Base-by-base conservation (phyloP, 768 basidiomycete genomes). In the Mycena metata region DNA sequence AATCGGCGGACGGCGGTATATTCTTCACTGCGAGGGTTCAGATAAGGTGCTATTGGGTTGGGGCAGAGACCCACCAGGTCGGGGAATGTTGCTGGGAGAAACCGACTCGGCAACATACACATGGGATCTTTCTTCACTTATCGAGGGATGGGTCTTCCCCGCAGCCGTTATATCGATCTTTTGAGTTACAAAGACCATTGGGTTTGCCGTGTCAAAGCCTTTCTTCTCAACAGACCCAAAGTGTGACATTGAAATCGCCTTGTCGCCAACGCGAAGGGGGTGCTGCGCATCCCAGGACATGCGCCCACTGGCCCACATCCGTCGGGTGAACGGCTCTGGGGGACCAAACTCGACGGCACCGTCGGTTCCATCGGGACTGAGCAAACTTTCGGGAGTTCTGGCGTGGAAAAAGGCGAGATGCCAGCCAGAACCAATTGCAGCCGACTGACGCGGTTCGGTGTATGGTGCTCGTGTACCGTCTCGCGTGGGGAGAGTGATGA, bases 251-350 rank as follows among this genome's bases (percentile, higher is more conserved):
- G 89, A 87, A 3, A 55, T 81, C 0, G 88, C 89, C 51, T 74
- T 82, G 51, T 84, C 80, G 13, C 91, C 92, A 36, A 90, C 81
- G 47, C 83, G 71, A 67, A 94, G 76, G 0, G 85, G 84, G 41
- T 78, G 76, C 35, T 75, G 60, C 52, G 78, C 69, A 71, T 88
- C 83, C 91, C 91, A 94, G 30, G 78, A 80, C 76, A 94, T 89
- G 72, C 79, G 84, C 4, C 92, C 93, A 23, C 90, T 85, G 3
- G 91, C 91, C 92, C 92, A 94, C 93, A 94, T 94, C n/a, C 92
- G 82, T 64, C 89, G 84, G 30, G 88, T 86, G 79, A 92, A 93
- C 3, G 92, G 92, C 56, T 85, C 81, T 0, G 92, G 92, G 2
- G 92, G 91, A 70, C 89, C 89, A 59, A 92, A 89, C 54, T 90